Percentiles rank a stretch among this genome's conserved stretches.
phyloP scores from a whole-genome alignment of 352 stramenopile genomes.

The Globisporangium recalcitrans region DNA sequence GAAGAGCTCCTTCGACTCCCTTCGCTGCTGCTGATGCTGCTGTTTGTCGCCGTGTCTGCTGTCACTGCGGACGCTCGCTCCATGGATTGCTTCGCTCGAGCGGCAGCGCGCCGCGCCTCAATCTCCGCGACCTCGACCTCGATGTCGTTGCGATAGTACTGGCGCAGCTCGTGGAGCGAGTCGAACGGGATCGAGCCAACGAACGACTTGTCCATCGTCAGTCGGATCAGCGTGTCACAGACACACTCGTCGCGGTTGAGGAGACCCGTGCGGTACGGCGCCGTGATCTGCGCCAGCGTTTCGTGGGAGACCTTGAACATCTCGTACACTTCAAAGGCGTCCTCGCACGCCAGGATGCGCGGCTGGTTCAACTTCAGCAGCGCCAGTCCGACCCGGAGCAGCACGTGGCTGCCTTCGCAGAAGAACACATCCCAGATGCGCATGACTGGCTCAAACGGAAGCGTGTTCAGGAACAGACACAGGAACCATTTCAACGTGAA shows the following conservation, averaged over 20 bases:
- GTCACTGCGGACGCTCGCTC: neutral
- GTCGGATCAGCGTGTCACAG: conserved; percentile 71
- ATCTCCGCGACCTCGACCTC: conserved; percentile 41
- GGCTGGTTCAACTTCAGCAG: conserved; percentile 80
- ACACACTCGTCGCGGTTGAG: conserved; percentile 80
- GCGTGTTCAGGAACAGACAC: conserved; percentile 90
- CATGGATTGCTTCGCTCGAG: neutral
- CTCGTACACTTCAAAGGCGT: conserved; percentile 78
- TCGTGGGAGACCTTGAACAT: conserved; percentile 77
- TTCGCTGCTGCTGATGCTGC: conserved; percentile 10
- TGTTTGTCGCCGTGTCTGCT: conserved; percentile 14
- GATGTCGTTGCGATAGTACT: conserved; percentile 58
- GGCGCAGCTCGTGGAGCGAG: conserved; percentile 64
- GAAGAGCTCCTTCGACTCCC: conserved; percentile 7
- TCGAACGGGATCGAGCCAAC: conserved; percentile 69
- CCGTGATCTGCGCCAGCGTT: conserved; percentile 47
- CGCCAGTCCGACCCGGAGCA: conserved; percentile 78
- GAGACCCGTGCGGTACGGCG: conserved; percentile 46
- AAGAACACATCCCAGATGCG: conserved; percentile 90
- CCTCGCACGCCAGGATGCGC: conserved; percentile 65
- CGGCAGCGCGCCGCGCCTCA: conserved; percentile 27
- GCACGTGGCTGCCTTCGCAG: conserved; percentile 84
- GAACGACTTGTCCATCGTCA: conserved; percentile 83
- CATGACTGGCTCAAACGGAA: conserved; percentile 86
- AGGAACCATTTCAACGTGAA: conserved; percentile 93